Conservation (phyloP, 192 early-diverging fungal species). For the Phycomyces nitens region DNA sequence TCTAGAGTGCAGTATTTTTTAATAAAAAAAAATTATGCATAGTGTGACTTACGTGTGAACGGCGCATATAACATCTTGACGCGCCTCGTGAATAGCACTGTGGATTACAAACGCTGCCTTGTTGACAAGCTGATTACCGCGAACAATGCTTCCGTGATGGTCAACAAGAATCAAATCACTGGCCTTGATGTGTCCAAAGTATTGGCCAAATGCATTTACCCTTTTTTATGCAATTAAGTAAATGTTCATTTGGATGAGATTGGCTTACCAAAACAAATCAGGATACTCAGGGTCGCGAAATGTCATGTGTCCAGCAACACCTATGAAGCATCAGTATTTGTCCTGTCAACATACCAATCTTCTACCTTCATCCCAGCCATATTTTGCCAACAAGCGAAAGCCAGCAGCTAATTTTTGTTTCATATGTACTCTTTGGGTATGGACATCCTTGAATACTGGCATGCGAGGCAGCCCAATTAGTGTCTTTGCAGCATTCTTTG, state of each 20-base stretch:
- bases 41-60: constrained; percentile 40
- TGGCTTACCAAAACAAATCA: constrained; percentile 48
- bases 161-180: constrained; percentile 57
- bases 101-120: constrained; percentile 63
- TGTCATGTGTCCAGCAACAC: constrained; percentile 59
- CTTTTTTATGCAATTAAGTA: not conserved
- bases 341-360: not conserved
- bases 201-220: constrained; percentile 55
- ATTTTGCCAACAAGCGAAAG: constrained; percentile 54
- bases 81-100: constrained; percentile 48
- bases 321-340: constrained; percentile 4
- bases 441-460: constrained; percentile 41
- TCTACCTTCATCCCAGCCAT: constrained; percentile 51
- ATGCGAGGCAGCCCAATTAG: constrained; percentile 43
- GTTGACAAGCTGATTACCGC: constrained; percentile 47
- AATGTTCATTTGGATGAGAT: not conserved
- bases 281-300: constrained; percentile 58
- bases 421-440: constrained; percentile 51
- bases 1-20: constrained; percentile 15
- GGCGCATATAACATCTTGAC: constrained; percentile 47
- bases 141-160: constrained; percentile 47
- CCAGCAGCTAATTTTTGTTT: constrained; percentile 57
- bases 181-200: constrained; percentile 51
- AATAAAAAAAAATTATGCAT: not conserved
- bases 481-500: constrained; percentile 34